phyloP scores from a whole-genome alignment of 495 filamentous ascomycete species.

The Penicillium mononematosum region DNA sequence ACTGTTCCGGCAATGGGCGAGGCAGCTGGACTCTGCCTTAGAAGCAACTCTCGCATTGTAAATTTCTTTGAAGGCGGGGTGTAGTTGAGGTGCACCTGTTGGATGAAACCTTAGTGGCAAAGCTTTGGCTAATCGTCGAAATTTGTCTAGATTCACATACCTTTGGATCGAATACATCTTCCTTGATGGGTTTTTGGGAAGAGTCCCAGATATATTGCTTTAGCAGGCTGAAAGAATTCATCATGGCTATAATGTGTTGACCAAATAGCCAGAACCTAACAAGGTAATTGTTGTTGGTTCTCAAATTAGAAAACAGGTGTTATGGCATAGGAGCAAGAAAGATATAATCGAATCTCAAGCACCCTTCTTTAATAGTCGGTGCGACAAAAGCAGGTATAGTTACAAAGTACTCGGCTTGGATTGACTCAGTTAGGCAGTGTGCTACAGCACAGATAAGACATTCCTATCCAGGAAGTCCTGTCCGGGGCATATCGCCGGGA shows the following conservation, averaged over 20 bases:
- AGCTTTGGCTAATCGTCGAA: not conserved
- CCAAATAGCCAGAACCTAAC: not conserved
- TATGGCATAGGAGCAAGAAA: not conserved
- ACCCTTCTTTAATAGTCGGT: not conserved
- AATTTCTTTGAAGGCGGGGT: constrained; percentile 18
- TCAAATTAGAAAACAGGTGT: not conserved
- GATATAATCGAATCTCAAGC: not conserved
- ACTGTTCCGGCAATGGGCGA: constrained; percentile 24
- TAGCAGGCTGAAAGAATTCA: constrained; percentile 1
- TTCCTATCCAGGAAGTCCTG: constrained; percentile 12
- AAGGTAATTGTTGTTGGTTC: not conserved
- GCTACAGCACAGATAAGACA: not conserved
- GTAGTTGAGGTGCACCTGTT: constrained; percentile 23
- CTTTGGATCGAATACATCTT: constrained; percentile 13
- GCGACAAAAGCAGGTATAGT: not conserved
- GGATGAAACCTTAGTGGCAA: not conserved
- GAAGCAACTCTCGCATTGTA: constrained; percentile 21
- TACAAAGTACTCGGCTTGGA: not conserved
- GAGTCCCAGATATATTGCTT: not conserved
- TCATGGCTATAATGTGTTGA: not conserved
- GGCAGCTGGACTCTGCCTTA: constrained; percentile 11
- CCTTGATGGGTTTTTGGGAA: not conserved
- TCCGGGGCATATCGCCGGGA: constrained; percentile 8
- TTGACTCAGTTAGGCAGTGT: not conserved
- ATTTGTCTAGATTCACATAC: constrained; percentile 1